A percentile compares a stretch with the other conserved stretches of the same genome.
These are phyloP conservation scores for Claviceps sp. DNA, from an alignment of 2,329 filamentous ascomycete species.

Conservation along the genomic window DNA sequence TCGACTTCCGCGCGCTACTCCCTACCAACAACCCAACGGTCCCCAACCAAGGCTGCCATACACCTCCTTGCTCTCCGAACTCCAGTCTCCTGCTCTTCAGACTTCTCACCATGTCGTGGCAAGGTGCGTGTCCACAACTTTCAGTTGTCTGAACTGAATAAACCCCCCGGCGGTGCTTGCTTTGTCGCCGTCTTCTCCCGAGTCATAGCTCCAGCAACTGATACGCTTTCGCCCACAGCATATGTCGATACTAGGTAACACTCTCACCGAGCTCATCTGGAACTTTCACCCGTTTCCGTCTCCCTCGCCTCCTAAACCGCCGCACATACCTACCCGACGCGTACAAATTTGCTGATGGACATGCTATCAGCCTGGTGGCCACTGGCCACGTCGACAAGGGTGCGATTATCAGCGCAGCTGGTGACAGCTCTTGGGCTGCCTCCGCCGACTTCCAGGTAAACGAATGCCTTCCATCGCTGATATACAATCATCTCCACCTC, in stretches of 20 bases:
- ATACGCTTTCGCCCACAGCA: conserved; percentile 21
- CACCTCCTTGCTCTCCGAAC: not conserved
- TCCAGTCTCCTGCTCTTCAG: conserved; percentile 1
- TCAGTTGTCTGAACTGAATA: conserved; percentile 2
- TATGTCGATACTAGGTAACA: conserved; percentile 39
- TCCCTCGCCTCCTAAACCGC: not conserved
- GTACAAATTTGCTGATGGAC: conserved; percentile 9
- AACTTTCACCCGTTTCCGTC: not conserved
- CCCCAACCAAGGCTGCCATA: conserved; percentile 2
- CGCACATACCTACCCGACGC: conserved; percentile 9
- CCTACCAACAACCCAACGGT: not conserved
- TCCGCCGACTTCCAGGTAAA: conserved; percentile 59
- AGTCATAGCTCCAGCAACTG: conserved; percentile 6
- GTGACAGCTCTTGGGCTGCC: conserved; percentile 68
- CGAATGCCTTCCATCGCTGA: not conserved
- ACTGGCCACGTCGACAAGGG: conserved; percentile 70
- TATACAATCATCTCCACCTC: conserved; percentile 13
- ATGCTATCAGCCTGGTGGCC: conserved; percentile 56
- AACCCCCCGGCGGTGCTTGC: conserved; percentile 3
- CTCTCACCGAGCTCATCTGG: not conserved
- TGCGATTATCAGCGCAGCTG: conserved; percentile 69
- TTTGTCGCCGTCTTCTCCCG: conserved; percentile 9
- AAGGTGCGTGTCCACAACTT: conserved; percentile 39
- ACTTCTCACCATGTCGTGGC: conserved; percentile 52
- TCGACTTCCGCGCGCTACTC: not conserved